These are phyloP conservation scores for Colletotrichum somersetense DNA, from an alignment of 2,329 filamentous ascomycete genomes.

Conservation along the genomic window DNA sequence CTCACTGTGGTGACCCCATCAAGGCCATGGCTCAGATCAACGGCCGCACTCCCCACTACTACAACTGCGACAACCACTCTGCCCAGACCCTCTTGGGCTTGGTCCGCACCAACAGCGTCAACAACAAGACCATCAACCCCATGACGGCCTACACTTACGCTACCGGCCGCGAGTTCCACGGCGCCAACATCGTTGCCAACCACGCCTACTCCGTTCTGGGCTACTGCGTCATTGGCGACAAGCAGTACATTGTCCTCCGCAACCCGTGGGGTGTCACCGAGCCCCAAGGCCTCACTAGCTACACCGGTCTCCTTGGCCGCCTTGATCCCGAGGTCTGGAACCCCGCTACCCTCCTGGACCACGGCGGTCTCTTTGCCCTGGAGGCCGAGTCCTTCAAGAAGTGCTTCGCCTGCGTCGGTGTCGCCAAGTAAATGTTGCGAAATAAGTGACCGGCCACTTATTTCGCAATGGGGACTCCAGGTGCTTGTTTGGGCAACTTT, in stretches of 20 bases:
- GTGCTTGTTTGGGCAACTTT: slow-evolving; percentile 10
- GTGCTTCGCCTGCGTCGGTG: slow-evolving; percentile 50
- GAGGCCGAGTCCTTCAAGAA: slow-evolving; percentile 54
- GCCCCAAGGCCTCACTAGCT: slow-evolving; percentile 55
- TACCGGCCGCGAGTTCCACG: slow-evolving; percentile 52
- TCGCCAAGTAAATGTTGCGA: slow-evolving; percentile 43
- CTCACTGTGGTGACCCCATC: slow-evolving; percentile 56
- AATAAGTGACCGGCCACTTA: slow-evolving; percentile 31
- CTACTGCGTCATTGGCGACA: slow-evolving; percentile 51
- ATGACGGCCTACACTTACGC: slow-evolving; percentile 58
- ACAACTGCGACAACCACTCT: slow-evolving; percentile 50
- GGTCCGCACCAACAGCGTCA: slow-evolving; percentile 55
- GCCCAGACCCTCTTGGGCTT: slow-evolving; percentile 53
- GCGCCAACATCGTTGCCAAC: slow-evolving; percentile 59
- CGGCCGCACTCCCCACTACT: slow-evolving; percentile 54
- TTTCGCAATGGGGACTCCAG: neutral
- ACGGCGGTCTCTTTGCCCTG: slow-evolving; percentile 53
- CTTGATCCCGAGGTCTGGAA: slow-evolving; percentile 54
- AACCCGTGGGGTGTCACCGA: slow-evolving; percentile 61
- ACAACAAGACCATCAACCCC: slow-evolving; percentile 58
- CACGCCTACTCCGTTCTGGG: slow-evolving; percentile 60
- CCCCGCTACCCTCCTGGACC: slow-evolving; percentile 53
- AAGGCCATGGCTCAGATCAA: slow-evolving; percentile 61
- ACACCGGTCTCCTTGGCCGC: slow-evolving; percentile 54
- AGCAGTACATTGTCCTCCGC: slow-evolving; percentile 57